A percentile compares a stretch with the other conserved stretches of the same genome.
Conservation (phyloP, 257 asterid genomes). For the Agastache rugosa region DNA sequence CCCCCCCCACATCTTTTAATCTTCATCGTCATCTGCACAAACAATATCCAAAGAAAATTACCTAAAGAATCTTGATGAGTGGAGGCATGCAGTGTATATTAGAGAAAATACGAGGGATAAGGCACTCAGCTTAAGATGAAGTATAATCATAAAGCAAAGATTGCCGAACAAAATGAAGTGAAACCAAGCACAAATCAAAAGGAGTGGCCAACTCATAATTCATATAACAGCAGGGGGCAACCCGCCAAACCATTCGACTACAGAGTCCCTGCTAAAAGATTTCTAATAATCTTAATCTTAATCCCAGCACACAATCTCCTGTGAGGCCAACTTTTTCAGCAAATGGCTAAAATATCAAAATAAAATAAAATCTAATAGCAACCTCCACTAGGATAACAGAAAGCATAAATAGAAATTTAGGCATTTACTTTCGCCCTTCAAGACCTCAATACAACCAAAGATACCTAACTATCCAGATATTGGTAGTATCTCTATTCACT, state of each 20-base stretch:
- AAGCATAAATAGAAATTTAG: not conserved
- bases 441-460: not conserved
- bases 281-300: not conserved
- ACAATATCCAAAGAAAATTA: constrained; percentile 19
- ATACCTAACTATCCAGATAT: not conserved
- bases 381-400: constrained; percentile 18
- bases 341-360: not conserved
- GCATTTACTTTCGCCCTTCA: not conserved
- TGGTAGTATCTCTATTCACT: not conserved
- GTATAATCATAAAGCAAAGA: not conserved
- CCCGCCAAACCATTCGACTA: not conserved
- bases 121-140: not conserved
- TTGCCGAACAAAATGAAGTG: not conserved
- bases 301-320: not conserved
- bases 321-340: constrained; percentile 17
- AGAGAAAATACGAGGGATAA: not conserved
- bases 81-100: not conserved
- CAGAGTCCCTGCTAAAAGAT: not conserved
- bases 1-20: constrained; percentile 38
- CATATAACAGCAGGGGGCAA: not conserved
- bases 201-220: not conserved
- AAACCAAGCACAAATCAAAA: constrained; percentile 2
- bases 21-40: constrained; percentile 76
- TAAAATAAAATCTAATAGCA: not conserved
- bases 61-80: not conserved